These are phyloP conservation scores for Fusarium sp. DNA, from an alignment of 2,329 filamentous ascomycete species.

Conservation along the genomic window DNA sequence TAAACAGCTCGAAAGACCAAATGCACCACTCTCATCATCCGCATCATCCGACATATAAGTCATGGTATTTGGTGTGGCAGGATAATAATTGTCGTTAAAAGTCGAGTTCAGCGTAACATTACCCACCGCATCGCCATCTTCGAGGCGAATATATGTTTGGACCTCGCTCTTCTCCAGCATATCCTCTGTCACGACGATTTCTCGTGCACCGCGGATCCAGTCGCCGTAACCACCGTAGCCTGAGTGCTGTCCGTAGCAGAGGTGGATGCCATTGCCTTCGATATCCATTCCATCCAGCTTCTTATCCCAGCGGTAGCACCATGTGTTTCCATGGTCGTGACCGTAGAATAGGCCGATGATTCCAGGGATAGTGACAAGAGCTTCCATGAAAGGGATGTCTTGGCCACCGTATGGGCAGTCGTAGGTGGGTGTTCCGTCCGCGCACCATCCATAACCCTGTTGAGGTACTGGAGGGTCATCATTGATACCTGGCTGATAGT, in stretches of 20 bases:
- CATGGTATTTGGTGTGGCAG: conserved; percentile 54
- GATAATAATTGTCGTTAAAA: conserved; percentile 68
- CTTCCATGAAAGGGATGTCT: conserved; percentile 72
- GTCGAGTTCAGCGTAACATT: conserved; percentile 68
- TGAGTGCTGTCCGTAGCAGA: conserved; percentile 73
- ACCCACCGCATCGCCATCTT: conserved; percentile 65
- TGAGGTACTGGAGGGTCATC: conserved; percentile 56
- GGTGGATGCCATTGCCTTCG: conserved; percentile 58
- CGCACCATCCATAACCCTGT: conserved; percentile 60
- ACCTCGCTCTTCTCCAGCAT: conserved; percentile 56
- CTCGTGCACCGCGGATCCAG: conserved; percentile 71
- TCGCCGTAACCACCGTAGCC: conserved; percentile 78
- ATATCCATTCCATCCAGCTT: conserved; percentile 51
- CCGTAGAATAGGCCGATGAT: conserved; percentile 71
- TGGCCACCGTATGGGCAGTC: conserved; percentile 60
- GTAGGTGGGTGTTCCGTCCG: conserved; percentile 51
- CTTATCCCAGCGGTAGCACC: conserved; percentile 65
- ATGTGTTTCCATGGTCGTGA: conserved; percentile 74
- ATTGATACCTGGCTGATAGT: conserved; percentile 59
- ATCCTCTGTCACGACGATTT: conserved; percentile 62
- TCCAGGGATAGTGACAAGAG: conserved; percentile 65
- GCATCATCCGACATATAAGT: conserved; percentile 41
- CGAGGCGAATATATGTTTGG: conserved; percentile 72
- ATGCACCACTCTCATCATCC: background rate
- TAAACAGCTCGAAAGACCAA: background rate